phyloP scores from a whole-genome alignment of 179 eudicot genomes.

The Actinidia chinensis region DNA sequence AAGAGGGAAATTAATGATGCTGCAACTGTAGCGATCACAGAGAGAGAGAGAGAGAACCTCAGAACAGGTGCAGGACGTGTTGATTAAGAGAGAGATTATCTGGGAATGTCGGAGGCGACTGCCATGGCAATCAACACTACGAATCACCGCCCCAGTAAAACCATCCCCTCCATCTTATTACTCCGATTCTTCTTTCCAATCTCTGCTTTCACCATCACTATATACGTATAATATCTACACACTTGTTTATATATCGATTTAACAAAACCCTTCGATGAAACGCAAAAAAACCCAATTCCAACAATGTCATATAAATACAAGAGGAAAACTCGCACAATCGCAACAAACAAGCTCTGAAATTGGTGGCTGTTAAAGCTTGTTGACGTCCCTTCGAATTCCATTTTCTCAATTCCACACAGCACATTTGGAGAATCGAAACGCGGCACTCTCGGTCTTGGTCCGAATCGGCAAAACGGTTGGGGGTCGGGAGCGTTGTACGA shows the following conservation, averaged over 20 bases:
- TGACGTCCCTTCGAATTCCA: neutral
- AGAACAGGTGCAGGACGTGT: conserved; percentile 39
- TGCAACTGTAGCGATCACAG: conserved; percentile 8
- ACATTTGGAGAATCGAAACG: neutral
- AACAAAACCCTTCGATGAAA: neutral
- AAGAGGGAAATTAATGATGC: neutral
- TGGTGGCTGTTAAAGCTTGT: neutral
- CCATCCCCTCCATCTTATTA: conserved; percentile 23
- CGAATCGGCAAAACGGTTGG: neutral
- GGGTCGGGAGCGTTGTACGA: neutral
- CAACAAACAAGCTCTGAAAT: neutral
- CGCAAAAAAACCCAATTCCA: neutral
- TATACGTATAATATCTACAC: neutral
- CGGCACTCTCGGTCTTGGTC: neutral
- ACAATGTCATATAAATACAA: neutral
- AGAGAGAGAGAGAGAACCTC: conserved; percentile 29
- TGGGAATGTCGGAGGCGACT: conserved; percentile 19
- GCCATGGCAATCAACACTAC: conserved; percentile 26
- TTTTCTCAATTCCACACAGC: neutral
- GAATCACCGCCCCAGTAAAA: conserved; percentile 30
- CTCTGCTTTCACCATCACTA: conserved; percentile 34
- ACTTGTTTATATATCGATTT: neutral
- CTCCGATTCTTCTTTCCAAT: conserved; percentile 16
- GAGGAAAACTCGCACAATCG: neutral
- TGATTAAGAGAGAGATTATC: conserved; percentile 18